Base-by-base conservation (phyloP, 306 rosid species). In the Leucaena leucocephala region DNA sequence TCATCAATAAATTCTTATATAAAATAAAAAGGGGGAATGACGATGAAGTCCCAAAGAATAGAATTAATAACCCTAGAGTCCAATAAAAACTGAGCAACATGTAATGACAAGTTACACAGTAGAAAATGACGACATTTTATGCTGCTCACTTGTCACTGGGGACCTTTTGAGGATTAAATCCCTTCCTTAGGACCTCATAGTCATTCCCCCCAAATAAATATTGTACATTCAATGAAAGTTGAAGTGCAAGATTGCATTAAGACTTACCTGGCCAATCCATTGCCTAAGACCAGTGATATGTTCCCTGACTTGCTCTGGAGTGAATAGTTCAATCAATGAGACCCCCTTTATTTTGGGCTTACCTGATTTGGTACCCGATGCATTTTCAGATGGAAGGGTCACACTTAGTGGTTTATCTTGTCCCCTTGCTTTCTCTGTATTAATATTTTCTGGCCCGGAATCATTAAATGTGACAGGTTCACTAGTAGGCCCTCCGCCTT, bases 251-350 rank as follows among this genome's bases (percentile, higher is more conserved):
- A 72, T 80, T 68, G 65, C 39, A 68, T 75, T 62, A 36, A 61
- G 42, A 83, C 91, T 81, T 87, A 96, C 99, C 88, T 91, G 97
- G 82, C 99, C 99, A 89, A 96, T 96, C 99, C 99, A 96, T 81
- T 83, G 96, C 89, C 98, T 86, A 81, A 96, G 96, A 77, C 99
- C 94, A 35, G 39, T 75, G 66, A 93, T 96, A 69, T 96, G 99
- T 46, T 87, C 93, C 84, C 92, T 87, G 79, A 96, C 96, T 84
- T 93, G 96, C 87, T 96, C 97, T 10, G 99, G 99, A 59, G 98
- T 91, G 78, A 96, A 96, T 82, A 96, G 78, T 64, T 96, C 98
- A 57, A 96, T 93, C 78, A 96, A 63, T 42, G 99, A 96, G 67
- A 96, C 99, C 40, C 96, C 99, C 75, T 96, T 91, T 79, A 96